phyloP scores from a whole-genome alignment of 2,329 filamentous ascomycete species.

The Zymoseptoria passerinii region DNA sequence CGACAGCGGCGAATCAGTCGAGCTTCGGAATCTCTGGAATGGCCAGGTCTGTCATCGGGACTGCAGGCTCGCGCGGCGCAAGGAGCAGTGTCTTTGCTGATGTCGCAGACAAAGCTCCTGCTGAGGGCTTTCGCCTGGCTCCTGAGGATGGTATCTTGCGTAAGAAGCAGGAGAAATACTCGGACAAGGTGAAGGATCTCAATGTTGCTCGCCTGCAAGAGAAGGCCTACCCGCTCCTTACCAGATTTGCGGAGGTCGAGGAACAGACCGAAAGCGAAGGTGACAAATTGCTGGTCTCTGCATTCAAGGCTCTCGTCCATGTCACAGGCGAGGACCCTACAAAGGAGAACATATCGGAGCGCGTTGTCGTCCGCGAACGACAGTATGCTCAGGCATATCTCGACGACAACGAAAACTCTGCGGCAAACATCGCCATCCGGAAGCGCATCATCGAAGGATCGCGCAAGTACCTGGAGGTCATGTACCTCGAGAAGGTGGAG shows the following conservation, averaged over 20 bases:
- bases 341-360: slow-evolving; percentile 50
- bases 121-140: slow-evolving; percentile 38
- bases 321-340: slow-evolving; percentile 67
- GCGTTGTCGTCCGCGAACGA: slow-evolving; percentile 63
- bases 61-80: slow-evolving; percentile 51
- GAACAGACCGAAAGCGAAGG: slow-evolving; percentile 58
- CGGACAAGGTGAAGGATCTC: slow-evolving; percentile 68
- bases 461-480: slow-evolving; percentile 68
- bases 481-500: slow-evolving; percentile 73
- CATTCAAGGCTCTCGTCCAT: slow-evolving; percentile 71
- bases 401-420: slow-evolving; percentile 61
- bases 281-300: slow-evolving; percentile 59
- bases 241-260: slow-evolving; percentile 69
- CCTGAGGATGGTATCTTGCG: slow-evolving; percentile 68
- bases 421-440: slow-evolving; percentile 57
- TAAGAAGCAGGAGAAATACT: slow-evolving; percentile 76
- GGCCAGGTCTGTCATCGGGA: slow-evolving; percentile 80
- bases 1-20: slow-evolving; percentile 38
- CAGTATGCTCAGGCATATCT: slow-evolving; percentile 70
- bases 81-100: slow-evolving; percentile 32
- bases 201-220: slow-evolving; percentile 64
- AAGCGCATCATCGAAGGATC: slow-evolving; percentile 75
- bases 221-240: slow-evolving; percentile 62
- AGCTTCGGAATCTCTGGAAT: slow-evolving; percentile 60
- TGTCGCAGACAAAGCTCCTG: slow-evolving; percentile 40